Evolutionary conservation across 176 grass and related monocot species (phyloP), one percentile per base, ranked within the genome.

Genomic region (Bothriochloa decipiens): DNA sequence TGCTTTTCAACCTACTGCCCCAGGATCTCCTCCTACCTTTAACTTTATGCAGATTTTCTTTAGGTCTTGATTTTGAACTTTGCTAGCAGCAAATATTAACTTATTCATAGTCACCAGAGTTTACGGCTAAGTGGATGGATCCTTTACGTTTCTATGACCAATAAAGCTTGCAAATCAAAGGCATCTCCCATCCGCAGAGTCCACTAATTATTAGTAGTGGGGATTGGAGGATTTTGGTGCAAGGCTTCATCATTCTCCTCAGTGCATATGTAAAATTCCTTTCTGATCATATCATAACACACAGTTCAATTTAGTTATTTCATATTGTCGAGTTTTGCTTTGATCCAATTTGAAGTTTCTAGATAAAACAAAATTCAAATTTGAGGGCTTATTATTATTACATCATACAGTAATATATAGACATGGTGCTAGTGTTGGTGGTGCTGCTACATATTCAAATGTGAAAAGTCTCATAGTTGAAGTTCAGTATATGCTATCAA

Each of bases 91-190:
- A 85, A 86, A 86, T 90, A 72, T 86, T 49, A 75, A 57, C 35
- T 72, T 80, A 86, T 83, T 81, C 72, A 84, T 69, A 79, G 68
- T 50, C 45, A 82, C 77, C 70, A 83, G 45, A 80, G 78, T 75
- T 87, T 74, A 89, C 62, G 68, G 86, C 84, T 35, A 71, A 85
- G 84, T 88, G 78, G 79, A 69, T 84, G 70, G 37, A 57, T 86
- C 74, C 87, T 89, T 85, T 83, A 89, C 65, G 80, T 45, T 76
- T 77, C 70, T 85, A 75, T 28, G 69, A 80, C 33, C 57, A 67
- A 70, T 63, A 88, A 86, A 67, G 74, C 74, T 72, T 86, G 69
- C 76, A 79, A 84, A 78, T 60, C 47, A 35, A 61, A 83, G 81
- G 80, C 65, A 95, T 92, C 86, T 87, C 75, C 67, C 52, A 82